Evolutionary conservation across 2,329 filamentous ascomycete genomes (phyloP), one percentile per base, ranked within the genome.

Genomic region (Xylariaceae sp.): DNA sequence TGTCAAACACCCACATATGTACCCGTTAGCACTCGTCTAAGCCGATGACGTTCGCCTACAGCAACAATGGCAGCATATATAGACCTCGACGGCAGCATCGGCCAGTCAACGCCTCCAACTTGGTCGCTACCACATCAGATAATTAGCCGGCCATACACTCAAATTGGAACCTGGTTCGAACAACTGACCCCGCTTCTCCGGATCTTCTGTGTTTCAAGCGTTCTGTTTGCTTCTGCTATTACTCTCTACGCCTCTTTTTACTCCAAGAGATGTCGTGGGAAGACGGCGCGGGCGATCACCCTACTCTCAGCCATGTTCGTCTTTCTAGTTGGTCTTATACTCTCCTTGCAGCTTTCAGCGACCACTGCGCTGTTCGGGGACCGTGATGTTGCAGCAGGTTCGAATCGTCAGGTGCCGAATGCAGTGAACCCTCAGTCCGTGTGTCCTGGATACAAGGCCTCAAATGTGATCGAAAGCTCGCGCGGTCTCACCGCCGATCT

Each of bases 371-470:
- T 57, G 1, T 70, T 70, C 35, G 76, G 75, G 6, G 77, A 80
- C 62, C 64, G 70, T 18, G 81, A 80, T 55, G 75, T 71, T 13
- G 72, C 77, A 17, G 64, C 84, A 47, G 70, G 88, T 44, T 82
- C 87, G 37, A 90, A 88, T 68, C 80, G 89, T 64, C 66, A 81
- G 39, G 87, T 90, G 64, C 83, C 86, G 0, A 60, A 83, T 56
- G 86, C 87, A 8, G 74, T 85, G 55, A 76, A 89, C 70, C 80
- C 84, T 4, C 87, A 89, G 70, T 71, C 75, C 8, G 77, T 84
- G 1, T 91, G 88, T 67, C 86, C 87, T 0, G 88, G 88, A 11
- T 92, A 91, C 74, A 78, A 70, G 34, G 88, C 87, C 1, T 81
- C 79, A 15, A 84, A 88, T 68, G 77, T 90, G 11, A 71, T 76